These are phyloP conservation scores for Podaxis mareebaensis DNA, from an alignment of 768 basidiomycete species.

Conservation along the genomic window DNA sequence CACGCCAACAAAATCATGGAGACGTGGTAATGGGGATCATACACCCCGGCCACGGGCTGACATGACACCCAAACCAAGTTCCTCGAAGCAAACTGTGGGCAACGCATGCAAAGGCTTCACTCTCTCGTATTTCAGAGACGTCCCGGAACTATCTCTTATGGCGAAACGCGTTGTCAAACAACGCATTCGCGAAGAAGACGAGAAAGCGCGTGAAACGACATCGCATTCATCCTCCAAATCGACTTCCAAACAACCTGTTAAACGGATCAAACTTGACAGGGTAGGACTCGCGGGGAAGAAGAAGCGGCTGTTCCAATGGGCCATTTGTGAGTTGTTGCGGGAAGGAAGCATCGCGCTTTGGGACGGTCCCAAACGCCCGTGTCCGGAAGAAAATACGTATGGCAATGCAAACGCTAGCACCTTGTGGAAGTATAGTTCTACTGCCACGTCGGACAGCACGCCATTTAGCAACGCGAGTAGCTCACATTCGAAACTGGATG, in stretches of 20 bases:
- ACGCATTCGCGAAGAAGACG: constrained; percentile 48
- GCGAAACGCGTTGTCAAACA: constrained; percentile 66
- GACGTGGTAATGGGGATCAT: constrained; percentile 14
- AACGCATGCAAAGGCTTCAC: constrained; percentile 52
- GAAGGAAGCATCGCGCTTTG: constrained; percentile 78
- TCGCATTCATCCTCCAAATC: constrained; percentile 3
- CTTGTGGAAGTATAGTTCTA: constrained; percentile 51
- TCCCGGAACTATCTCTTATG: constrained; percentile 68
- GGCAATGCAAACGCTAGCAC: constrained; percentile 26
- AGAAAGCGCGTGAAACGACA: constrained; percentile 26
- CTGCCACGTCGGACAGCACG: constrained; percentile 28
- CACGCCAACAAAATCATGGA: constrained; percentile 37
- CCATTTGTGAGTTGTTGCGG: constrained; percentile 60
- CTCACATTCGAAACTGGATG: constrained; percentile 24
- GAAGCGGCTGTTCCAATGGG: constrained; percentile 70
- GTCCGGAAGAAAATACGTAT: constrained; percentile 21
- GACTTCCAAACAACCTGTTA: constrained; percentile 2
- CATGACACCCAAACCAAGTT: constrained; percentile 2
- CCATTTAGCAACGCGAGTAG: constrained; percentile 27
- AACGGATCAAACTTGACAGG: constrained; percentile 8
- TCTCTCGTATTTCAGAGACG: constrained; percentile 72
- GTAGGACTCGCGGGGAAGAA: constrained; percentile 39
- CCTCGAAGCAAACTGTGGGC: background rate
- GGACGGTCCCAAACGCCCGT: constrained; percentile 58
- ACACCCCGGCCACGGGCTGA: background rate